A percentile compares a stretch with the other conserved stretches of the same genome.
Evolutionary conservation across 257 asterid species (phyloP).

Genomic region (Lavandula angustifolia): DNA sequence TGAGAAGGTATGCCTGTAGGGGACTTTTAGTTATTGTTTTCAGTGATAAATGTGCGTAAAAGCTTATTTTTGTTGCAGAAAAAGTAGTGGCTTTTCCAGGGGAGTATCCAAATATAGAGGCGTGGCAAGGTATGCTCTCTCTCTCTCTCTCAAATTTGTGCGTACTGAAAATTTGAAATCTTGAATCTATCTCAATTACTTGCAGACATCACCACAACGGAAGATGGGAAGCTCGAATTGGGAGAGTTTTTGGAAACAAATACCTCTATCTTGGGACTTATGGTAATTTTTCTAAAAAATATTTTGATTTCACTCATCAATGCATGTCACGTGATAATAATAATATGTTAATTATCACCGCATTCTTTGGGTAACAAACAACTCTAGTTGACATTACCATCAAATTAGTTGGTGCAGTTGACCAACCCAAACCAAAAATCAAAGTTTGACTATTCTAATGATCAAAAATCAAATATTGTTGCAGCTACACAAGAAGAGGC

Average conservation of each 20-base stretch:
- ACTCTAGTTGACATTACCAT: neutral
- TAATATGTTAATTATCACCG: neutral
- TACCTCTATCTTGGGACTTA: slow-evolving; percentile 86
- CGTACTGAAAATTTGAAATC: neutral
- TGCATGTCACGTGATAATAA: neutral
- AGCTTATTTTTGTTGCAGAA: slow-evolving; percentile 41
- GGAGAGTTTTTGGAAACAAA: slow-evolving; percentile 80
- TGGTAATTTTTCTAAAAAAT: slow-evolving; percentile 35
- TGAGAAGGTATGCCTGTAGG: slow-evolving; percentile 50
- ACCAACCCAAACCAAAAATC: slow-evolving; percentile 33
- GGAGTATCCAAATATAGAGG: slow-evolving; percentile 92
- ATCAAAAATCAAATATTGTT: slow-evolving; percentile 5
- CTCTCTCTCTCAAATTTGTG: neutral
- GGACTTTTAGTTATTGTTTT: neutral
- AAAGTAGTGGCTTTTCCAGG: slow-evolving; percentile 85
- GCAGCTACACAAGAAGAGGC: slow-evolving; percentile 92
- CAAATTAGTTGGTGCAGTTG: slow-evolving; percentile 35
- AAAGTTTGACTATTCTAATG: neutral
- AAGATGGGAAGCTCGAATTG: slow-evolving; percentile 94
- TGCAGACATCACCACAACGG: slow-evolving; percentile 86
- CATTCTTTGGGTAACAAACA: neutral
- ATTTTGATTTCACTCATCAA: neutral
- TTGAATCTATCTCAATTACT: slow-evolving; percentile 16
- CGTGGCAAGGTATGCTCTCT: slow-evolving; percentile 65
- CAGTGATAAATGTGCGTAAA: neutral